Base-by-base conservation (phyloP, 305 asterid genomes). In the Fraxinus dipetala region DNA sequence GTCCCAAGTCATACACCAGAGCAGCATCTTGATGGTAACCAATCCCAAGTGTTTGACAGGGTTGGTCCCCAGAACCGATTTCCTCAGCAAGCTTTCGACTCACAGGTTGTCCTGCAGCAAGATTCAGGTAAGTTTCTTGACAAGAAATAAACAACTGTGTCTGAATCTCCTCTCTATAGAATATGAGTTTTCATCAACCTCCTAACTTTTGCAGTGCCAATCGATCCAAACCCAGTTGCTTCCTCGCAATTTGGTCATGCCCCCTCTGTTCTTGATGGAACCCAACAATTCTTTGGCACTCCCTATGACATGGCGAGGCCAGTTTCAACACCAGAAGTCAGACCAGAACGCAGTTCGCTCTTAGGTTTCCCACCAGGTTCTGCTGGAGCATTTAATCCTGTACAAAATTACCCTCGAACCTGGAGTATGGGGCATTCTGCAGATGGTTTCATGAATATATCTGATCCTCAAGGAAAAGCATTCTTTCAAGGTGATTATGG, bases 211-310 rank as follows among this genome's bases (percentile, higher is more conserved):
- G 83, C 80, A 14, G 78, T 87, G 65, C 93, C 92, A 79, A 81
- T 83, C 61, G 90, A 87, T 89, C 70, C 28, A 61, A 20, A 61
- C 31, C 88, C 91, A 83, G 89, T 76, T 80, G 77, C 89, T 70
- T 89, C 92, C 16, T 91, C 94, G 80, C 97, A 91, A 84, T 93
- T 89, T 54, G 92, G 92, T 82, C 90, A 89, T 79, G 86, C 91
- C 59, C 92, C 91, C n/a, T 92, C 88, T 84, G 79, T 85, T 80
- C 79, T 96, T 56, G 97, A 93, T 83, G 94, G 93, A 69, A 26
- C 91, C 75, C 99, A 89, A 76, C 97, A 90, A 83, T 90, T 82
- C 83, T 91, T 88, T 76, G 87, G 92, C 48, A 86, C 93, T 61
- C 87, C 94, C 10, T 87, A 90, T 79, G 94, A 92, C 86, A 89